Evolutionary conservation across 78 protist genomes (phyloP).

Genomic region (Trichosphaerium sp.): DNA sequence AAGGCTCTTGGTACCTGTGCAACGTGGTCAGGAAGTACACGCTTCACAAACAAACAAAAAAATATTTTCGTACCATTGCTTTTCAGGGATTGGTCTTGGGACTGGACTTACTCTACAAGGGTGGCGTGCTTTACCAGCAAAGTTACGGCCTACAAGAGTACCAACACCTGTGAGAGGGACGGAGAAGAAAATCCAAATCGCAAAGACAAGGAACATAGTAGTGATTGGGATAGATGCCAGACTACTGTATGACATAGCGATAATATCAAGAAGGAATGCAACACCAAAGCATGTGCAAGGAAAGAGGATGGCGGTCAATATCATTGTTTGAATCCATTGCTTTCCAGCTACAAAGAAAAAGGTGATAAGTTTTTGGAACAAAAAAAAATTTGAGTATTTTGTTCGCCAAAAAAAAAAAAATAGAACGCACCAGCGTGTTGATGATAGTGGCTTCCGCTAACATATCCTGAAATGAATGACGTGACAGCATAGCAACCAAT

Average conservation of each 20-base stretch:
- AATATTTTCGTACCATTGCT: conserved; percentile 21
- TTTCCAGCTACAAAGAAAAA: neutral
- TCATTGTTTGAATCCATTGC: too few relatives aligned
- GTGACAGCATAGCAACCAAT: neutral
- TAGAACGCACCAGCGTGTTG: neutral
- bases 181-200: conserved; percentile 56
- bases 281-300: too few relatives aligned
- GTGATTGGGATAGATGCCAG: neutral
- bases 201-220: neutral
- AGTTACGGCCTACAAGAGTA: conserved; percentile 61
- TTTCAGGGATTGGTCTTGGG: conserved; percentile 71
- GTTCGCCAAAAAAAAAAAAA: neutral
- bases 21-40: neutral
- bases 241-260: too few relatives aligned
- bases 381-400: neutral
- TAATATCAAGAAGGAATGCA: too few relatives aligned
- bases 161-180: conserved; percentile 78
- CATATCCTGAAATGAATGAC: neutral
- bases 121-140: neutral
- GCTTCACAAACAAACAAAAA: too few relatives aligned
- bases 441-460: conserved; percentile 24
- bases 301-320: conserved; percentile 32
- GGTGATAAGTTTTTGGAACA: neutral
- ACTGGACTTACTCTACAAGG: conserved; percentile 44
- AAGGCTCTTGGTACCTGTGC: conserved; percentile 24